Percentiles rank a stretch among this genome's conserved stretches.
Evolutionary conservation across 208 protist species (phyloP).

Genomic region (Leishmania major): DNA sequence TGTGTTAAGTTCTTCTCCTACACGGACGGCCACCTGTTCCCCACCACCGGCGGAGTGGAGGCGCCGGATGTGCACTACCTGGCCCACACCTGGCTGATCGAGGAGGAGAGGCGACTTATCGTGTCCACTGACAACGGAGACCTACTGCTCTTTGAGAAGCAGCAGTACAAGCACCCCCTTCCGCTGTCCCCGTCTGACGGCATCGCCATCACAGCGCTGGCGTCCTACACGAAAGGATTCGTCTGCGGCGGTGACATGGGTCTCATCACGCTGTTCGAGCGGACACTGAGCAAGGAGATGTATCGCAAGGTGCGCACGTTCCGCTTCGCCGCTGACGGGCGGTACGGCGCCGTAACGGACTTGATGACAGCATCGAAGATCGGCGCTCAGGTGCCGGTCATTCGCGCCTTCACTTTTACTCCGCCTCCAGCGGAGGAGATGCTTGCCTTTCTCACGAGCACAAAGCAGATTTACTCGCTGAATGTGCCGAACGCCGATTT

Average conservation of each 20-base stretch:
- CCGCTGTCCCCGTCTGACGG: conserved; percentile 89
- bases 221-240: conserved; percentile 94
- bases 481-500: conserved; percentile 95
- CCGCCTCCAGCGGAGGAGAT: conserved; percentile 89
- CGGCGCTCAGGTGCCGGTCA: conserved; percentile 60
- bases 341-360: conserved; percentile 27
- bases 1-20: conserved; percentile 91
- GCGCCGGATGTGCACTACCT: conserved; percentile 90
- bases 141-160: conserved; percentile 93
- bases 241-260: conserved; percentile 95
- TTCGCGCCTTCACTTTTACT: conserved; percentile 85
- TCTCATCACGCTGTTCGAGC: conserved; percentile 94
- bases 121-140: conserved; percentile 94
- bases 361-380: conserved; percentile 29
- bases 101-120: conserved; percentile 86
- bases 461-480: conserved; percentile 93
- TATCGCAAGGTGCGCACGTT: conserved; percentile 94
- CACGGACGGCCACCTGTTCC: conserved; percentile 78
- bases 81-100: conserved; percentile 92
- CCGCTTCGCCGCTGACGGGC: conserved; percentile 81
- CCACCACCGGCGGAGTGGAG: conserved; percentile 55
- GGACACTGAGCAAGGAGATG: conserved; percentile 92
- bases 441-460: conserved; percentile 91
- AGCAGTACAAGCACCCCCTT: conserved; percentile 86
- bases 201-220: conserved; percentile 86